These are phyloP conservation scores for Pythium utonaiense DNA, from an alignment of 352 stramenopile species.

Conservation along the genomic window DNA sequence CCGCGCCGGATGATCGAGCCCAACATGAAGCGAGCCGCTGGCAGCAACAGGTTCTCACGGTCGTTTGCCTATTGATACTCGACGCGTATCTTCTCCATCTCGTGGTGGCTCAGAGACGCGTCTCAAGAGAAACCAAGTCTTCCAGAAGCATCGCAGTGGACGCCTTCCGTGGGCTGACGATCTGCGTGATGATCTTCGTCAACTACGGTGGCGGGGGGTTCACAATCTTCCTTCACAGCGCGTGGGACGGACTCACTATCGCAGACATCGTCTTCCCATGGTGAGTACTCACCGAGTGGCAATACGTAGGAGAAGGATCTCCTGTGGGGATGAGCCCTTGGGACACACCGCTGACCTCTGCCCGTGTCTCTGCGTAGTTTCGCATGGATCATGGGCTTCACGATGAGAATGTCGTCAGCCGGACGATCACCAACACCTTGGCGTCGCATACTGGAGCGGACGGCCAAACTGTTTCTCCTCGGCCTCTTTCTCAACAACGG, in stretches of 20 bases:
- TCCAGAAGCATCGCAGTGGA: conserved; percentile 47
- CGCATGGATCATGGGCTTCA: conserved; percentile 84
- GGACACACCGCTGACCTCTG: neutral
- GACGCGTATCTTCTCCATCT: neutral
- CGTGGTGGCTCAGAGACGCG: neutral
- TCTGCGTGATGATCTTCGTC: conserved; percentile 85
- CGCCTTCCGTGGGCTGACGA: conserved; percentile 66
- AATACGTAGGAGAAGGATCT: too few relatives aligned
- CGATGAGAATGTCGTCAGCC: conserved; percentile 7
- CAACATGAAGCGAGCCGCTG: neutral
- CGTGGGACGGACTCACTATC: conserved; percentile 74
- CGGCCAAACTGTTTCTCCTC: conserved; percentile 51
- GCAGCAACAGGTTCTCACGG: neutral
- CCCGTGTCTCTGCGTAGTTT: conserved; percentile 36
- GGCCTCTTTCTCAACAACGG: conserved; percentile 76
- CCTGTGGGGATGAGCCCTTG: neutral
- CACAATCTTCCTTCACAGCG: conserved; percentile 56
- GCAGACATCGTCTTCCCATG: conserved; percentile 80
- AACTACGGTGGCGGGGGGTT: conserved; percentile 84
- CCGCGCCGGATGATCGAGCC: neutral
- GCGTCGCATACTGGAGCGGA: conserved; percentile 23
- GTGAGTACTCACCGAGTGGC: too few relatives aligned
- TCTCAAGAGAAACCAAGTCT: neutral
- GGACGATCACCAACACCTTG: conserved; percentile 2
- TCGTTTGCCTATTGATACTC: neutral